Evolutionary conservation across 257 asterid species (phyloP).

Genomic region (Craterostigma plantagineum): DNA sequence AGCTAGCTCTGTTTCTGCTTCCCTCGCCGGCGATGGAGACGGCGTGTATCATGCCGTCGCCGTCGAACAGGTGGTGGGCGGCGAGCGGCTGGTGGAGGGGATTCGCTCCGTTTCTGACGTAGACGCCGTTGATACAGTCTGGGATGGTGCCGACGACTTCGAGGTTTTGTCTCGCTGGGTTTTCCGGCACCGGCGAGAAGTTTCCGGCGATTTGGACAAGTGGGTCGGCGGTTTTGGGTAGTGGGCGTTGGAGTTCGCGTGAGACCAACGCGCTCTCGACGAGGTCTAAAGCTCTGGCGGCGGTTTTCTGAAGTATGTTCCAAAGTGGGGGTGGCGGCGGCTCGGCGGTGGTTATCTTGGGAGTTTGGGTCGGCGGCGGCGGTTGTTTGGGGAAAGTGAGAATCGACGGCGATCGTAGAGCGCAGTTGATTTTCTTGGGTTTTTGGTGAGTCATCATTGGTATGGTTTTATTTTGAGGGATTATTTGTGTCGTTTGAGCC

Average conservation of each 20-base stretch:
- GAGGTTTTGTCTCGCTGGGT: constrained; percentile 21
- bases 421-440: constrained; percentile 10
- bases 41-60: constrained; percentile 64
- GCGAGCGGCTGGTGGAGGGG: constrained; percentile 37
- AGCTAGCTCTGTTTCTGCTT: constrained; percentile 17
- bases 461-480: constrained; percentile 9
- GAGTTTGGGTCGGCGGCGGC: too few species aligned
- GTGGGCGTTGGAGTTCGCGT: constrained; percentile 21
- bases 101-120: constrained; percentile 51
- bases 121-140: constrained; percentile 35
- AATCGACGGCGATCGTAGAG: constrained; percentile 21
- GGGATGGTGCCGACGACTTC: constrained; percentile 32
- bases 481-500: background rate
- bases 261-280: constrained; percentile 27
- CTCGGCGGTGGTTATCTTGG: background rate
- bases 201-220: constrained; percentile 38
- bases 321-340: constrained; percentile 13
- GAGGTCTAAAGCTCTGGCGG: constrained; percentile 23
- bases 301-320: constrained; percentile 30
- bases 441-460: constrained; percentile 10
- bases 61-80: constrained; percentile 59
- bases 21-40: constrained; percentile 16
- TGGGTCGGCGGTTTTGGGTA: constrained; percentile 43
- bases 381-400: constrained; percentile 22
- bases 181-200: constrained; percentile 50